Percentiles rank a stretch among this genome's conserved stretches.
Evolutionary conservation across 1,284 basidiomycete genomes (phyloP).

Genomic region (Ceratobasidium papillatum): DNA sequence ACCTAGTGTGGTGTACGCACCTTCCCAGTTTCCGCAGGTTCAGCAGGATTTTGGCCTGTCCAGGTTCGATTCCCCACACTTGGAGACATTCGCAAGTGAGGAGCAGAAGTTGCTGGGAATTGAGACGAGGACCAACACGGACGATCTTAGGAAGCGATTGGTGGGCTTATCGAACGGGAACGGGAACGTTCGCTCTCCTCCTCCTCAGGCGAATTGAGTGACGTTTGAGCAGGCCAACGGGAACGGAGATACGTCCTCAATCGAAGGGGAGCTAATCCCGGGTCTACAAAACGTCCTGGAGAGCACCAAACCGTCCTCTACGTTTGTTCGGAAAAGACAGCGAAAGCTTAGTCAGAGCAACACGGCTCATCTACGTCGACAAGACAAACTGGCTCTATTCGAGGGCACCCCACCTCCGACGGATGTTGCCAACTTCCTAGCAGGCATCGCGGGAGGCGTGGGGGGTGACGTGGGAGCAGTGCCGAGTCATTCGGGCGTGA

Average conservation of each 20-base stretch:
- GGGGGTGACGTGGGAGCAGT: slow-evolving; percentile 32
- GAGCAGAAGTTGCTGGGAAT: slow-evolving; percentile 67
- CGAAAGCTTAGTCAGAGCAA: slow-evolving; percentile 86
- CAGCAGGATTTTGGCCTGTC: slow-evolving; percentile 56
- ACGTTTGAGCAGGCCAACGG: slow-evolving; percentile 4
- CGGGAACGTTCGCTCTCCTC: not conserved
- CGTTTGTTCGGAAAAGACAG: slow-evolving; percentile 63
- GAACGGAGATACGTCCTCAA: not conserved
- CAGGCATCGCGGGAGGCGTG: slow-evolving; percentile 33
- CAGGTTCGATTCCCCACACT: slow-evolving; percentile 77
- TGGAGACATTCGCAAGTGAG: slow-evolving; percentile 81
- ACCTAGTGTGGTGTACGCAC: slow-evolving; percentile 54
- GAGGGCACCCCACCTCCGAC: slow-evolving; percentile 67
- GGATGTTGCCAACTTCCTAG: slow-evolving; percentile 13
- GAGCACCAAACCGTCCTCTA: slow-evolving; percentile 47
- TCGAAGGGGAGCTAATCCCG: slow-evolving; percentile 44
- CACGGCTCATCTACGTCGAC: slow-evolving; percentile 60
- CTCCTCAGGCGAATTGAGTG: slow-evolving; percentile 18
- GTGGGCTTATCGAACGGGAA: slow-evolving; percentile 48
- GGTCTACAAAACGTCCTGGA: slow-evolving; percentile 41
- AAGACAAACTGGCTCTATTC: slow-evolving; percentile 91
- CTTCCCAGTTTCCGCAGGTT: slow-evolving; percentile 64
- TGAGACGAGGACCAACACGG: slow-evolving; percentile 56
- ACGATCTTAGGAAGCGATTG: slow-evolving; percentile 9
- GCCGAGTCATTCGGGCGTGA: slow-evolving; percentile 66